These are phyloP conservation scores for Podospora pseudoanserina DNA, from an alignment of 495 filamentous ascomycete genomes.

Conservation along the genomic window DNA sequence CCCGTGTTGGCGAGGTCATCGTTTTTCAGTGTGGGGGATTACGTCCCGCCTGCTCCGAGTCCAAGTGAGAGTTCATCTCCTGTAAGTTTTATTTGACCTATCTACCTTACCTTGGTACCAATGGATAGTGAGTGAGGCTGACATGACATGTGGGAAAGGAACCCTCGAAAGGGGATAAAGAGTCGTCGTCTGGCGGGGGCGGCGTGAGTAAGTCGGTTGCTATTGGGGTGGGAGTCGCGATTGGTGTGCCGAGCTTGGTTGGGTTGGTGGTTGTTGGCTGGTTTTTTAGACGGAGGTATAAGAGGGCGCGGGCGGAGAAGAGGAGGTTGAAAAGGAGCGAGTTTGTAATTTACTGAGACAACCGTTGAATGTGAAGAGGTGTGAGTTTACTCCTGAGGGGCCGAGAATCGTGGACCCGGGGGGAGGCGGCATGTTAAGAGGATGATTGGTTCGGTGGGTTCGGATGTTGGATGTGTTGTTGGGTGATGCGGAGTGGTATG, in stretches of 20 bases:
- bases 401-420: too few species aligned
- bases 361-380: neutral
- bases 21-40: slow-evolving; percentile 22
- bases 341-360: slow-evolving; percentile 29
- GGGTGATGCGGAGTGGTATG: neutral
- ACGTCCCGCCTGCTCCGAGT: neutral
- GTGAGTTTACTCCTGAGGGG: too few species aligned
- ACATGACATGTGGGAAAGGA: neutral
- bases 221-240: slow-evolving; percentile 29
- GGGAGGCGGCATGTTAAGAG: neutral
- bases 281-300: slow-evolving; percentile 24
- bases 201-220: slow-evolving; percentile 25
- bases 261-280: slow-evolving; percentile 22
- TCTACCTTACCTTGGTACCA: too few species aligned
- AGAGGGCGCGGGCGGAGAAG: slow-evolving; percentile 20
- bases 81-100: slow-evolving; percentile 5
- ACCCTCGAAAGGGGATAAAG: slow-evolving; percentile 1
- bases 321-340: slow-evolving; percentile 25
- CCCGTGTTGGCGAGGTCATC: slow-evolving; percentile 27
- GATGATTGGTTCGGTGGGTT: neutral
- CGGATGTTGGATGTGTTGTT: neutral
- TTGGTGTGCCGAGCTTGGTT: slow-evolving; percentile 25
- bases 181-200: neutral
- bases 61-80: neutral
- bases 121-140: neutral